Base-by-base conservation (phyloP, 148 eudicot species). In the Vaccinium darrowii region DNA sequence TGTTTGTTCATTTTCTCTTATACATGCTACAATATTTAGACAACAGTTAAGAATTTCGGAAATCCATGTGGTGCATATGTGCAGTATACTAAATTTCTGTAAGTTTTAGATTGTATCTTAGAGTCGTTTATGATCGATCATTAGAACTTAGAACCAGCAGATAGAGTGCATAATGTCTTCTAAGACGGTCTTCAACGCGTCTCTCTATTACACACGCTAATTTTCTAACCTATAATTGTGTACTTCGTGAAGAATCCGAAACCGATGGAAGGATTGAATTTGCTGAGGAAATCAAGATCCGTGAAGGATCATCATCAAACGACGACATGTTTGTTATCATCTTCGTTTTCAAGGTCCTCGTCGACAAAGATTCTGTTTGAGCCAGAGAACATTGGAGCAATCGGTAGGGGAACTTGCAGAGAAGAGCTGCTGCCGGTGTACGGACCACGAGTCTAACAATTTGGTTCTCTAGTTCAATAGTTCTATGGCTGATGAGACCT, bases 291-390 rank as follows among this genome's bases (percentile, higher is more conserved):
- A 79, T 87, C 92, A 30, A 84, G 90, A 81, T 91, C 92, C 21
- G 85, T 87, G 49, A 91, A 89, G 84, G 92, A 88, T 62, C 62
- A 57, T 57, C 67, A 63, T 23, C 71, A 69, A 25, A 30, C 88
- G 18, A 71, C 87, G 1, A 84, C 88, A 0, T 90, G 88, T 50
- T 89, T 90, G 1, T 86, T 91, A 5, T 87, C 91, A 39, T 86
- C 90, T 16, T 86, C 90, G 30, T 90, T 88, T 10, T 91, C 94
- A 1, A 86, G 91, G 77, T 92, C 96, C 91, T 90, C 30, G 86
- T 88, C 2, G 91, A 85, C 56, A 90, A 91, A 71, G 92, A 88
- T 73, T 87, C 83, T 63, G 54, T 91, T 91, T 76, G 92, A 91
- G 85, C 85, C 89, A 6, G 91, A 91, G 33, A 91, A 89, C 78